Evolutionary conservation across 2,329 filamentous ascomycete species (phyloP), one percentile per base, ranked within the genome.

Genomic region (Fusarium torreyae): DNA sequence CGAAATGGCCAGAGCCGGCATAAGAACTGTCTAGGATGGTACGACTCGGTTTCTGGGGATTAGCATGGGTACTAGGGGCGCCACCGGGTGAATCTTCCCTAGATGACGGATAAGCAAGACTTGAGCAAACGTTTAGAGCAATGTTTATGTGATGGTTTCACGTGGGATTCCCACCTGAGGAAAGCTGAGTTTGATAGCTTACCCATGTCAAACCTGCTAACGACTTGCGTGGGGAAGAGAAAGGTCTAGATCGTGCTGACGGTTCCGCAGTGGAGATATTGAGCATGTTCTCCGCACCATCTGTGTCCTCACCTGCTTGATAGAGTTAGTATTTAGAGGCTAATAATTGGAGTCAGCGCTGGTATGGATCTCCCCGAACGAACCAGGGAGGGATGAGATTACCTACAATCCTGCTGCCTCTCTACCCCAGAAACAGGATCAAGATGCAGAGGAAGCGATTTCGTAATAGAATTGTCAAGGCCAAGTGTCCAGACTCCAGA

Each of bases 301-400:
- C 49, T 63, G 42, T 68, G 52, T 44, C 64, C 50, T 26, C 45
- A 70, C 68, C 68, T 70, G 61, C 68, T 66, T 54, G 44, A 69
- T 55, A 26, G 11, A 52, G 61, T 50, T 48, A 71, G 68, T 17
- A 26, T 5, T 9, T 1, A 18, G 63, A 70, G 68, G 42, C 63
- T 69, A 70, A 62, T 69, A 71, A 55, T 70, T 70, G 68, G 68
- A 70, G 68, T 70, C 52, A 42, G 33, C 34, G 48, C 45, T 65
- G 42, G 28, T 43, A 60, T 64, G 63, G 53, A 56, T 58, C 64
- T 63, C 65, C 51, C 51, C 39, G 43, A 54, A 40, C 60, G 40
- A 60, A 65, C 45, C 63, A 53, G 42, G 46, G 36, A 57, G 54
- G 45, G 40, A 31, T 65, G 46, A 55, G 50, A 66, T 68, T 70